Conservation (phyloP, 2,329 filamentous ascomycete species). For the Emmonsia crescens region DNA sequence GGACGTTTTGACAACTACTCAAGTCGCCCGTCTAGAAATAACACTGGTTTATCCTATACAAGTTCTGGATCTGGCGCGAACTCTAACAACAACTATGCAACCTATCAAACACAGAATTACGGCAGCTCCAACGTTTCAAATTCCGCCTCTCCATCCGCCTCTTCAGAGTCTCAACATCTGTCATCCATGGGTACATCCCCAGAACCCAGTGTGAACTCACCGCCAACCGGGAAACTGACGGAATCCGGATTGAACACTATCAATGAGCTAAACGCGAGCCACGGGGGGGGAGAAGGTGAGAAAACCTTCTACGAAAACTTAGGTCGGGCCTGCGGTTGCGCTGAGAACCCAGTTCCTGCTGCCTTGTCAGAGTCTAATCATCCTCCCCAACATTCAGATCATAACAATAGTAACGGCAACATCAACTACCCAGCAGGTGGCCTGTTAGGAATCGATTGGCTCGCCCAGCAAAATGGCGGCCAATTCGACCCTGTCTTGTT, state of each 20-base stretch:
- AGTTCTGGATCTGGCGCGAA: slow-evolving; percentile 10
- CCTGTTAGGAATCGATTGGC: slow-evolving; percentile 47
- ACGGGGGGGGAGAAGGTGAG: slow-evolving; percentile 31
- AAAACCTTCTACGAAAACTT: slow-evolving; percentile 35
- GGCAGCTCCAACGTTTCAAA: slow-evolving; percentile 28
- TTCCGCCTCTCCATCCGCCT: slow-evolving; percentile 39
- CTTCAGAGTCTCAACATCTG: slow-evolving; percentile 36
- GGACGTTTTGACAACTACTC: background rate
- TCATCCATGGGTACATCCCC: slow-evolving; percentile 43
- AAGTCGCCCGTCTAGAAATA: background rate
- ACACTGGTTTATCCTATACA: slow-evolving; percentile 6
- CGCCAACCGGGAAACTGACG: slow-evolving; percentile 26
- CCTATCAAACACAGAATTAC: slow-evolving; percentile 16
- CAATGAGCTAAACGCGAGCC: slow-evolving; percentile 22
- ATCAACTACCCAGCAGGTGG: slow-evolving; percentile 8
- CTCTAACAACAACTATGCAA: slow-evolving; percentile 12
- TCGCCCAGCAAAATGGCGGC: slow-evolving; percentile 69
- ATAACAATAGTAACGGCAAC: background rate
- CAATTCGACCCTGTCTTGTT: slow-evolving; percentile 88
- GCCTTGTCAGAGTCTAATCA: slow-evolving; percentile 21
- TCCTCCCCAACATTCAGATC: slow-evolving; percentile 11
- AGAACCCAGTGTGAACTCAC: slow-evolving; percentile 35
- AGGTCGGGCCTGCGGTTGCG: slow-evolving; percentile 36
- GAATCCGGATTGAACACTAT: slow-evolving; percentile 24
- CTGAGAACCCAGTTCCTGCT: slow-evolving; percentile 34